Conservation (phyloP, 331 rosid species). For the Cydonia oblonga region DNA sequence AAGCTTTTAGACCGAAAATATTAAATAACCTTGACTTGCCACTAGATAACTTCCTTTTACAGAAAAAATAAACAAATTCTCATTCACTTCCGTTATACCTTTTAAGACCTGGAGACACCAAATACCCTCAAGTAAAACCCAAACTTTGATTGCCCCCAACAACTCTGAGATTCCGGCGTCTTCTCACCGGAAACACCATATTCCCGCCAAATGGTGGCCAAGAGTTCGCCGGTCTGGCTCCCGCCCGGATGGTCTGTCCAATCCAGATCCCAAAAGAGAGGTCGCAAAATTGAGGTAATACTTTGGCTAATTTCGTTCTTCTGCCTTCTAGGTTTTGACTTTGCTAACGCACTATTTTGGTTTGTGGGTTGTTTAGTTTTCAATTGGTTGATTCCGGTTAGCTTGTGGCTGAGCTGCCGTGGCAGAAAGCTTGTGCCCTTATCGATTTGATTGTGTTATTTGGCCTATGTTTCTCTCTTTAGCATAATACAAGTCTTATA, state of each 20-base stretch:
- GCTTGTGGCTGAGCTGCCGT: neutral
- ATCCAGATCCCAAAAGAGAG: constrained; percentile 25
- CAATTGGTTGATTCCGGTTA: neutral
- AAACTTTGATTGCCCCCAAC: neutral
- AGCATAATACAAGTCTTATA: neutral
- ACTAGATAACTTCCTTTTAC: too few relatives aligned
- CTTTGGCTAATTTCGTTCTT: neutral
- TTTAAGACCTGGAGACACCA: neutral
- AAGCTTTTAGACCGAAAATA: too few relatives aligned
- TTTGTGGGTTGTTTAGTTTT: too few relatives aligned
- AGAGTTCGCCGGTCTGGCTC: constrained; percentile 32
- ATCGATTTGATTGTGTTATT: neutral
- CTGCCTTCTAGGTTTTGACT: constrained; percentile 10
- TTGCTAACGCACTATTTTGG: too few relatives aligned
- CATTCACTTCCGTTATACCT: neutral
- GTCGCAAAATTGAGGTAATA: constrained; percentile 38
- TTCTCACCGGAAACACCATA: neutral
- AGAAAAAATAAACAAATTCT: too few relatives aligned
- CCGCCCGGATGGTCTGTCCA: constrained; percentile 42
- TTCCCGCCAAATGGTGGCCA: constrained; percentile 17
- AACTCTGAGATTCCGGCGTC: constrained; percentile 13
- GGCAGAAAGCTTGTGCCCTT: neutral
- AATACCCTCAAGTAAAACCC: neutral
- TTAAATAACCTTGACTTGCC: too few relatives aligned
- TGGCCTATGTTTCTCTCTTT: neutral